phyloP scores from a whole-genome alignment of 1,139 yeast genomes.

The Blastobotrys proliferans region DNA sequence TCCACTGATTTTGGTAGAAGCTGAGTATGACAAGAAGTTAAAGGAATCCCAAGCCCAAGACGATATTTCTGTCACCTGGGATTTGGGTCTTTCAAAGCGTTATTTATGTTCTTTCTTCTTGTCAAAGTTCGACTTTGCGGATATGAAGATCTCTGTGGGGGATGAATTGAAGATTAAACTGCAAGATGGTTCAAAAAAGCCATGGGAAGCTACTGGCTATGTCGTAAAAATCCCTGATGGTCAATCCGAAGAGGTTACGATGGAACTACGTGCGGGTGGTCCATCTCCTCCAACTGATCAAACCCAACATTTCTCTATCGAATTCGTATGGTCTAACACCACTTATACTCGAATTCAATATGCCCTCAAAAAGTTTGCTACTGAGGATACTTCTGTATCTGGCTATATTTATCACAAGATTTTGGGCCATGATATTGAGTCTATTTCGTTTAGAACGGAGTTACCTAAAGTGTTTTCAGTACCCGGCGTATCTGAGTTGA shows the following conservation, averaged over 20 bases:
- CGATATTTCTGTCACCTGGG: constrained; percentile 73
- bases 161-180: constrained; percentile 69
- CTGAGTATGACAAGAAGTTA: constrained; percentile 68
- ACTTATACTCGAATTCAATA: constrained; percentile 81
- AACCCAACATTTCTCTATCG: constrained; percentile 72
- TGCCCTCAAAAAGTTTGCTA: constrained; percentile 70
- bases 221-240: constrained; percentile 71
- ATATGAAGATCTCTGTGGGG: constrained; percentile 76
- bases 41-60: constrained; percentile 79
- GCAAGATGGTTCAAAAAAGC: constrained; percentile 26
- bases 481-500: constrained; percentile 65
- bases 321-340: constrained; percentile 86
- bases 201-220: constrained; percentile 73
- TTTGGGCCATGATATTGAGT: constrained; percentile 69
- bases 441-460: constrained; percentile 19
- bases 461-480: constrained; percentile 62
- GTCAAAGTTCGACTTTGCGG: constrained; percentile 62
- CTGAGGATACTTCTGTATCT: constrained; percentile 65
- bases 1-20: constrained; percentile 77
- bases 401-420: constrained; percentile 75
- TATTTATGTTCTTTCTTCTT: constrained; percentile 68
- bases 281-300: constrained; percentile 56
- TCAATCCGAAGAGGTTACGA: constrained; percentile 63
- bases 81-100: constrained; percentile 58
- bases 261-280: constrained; percentile 53